Conservation (phyloP, 805 yeast species). For the Wickerhamomyces sydowiorum region DNA sequence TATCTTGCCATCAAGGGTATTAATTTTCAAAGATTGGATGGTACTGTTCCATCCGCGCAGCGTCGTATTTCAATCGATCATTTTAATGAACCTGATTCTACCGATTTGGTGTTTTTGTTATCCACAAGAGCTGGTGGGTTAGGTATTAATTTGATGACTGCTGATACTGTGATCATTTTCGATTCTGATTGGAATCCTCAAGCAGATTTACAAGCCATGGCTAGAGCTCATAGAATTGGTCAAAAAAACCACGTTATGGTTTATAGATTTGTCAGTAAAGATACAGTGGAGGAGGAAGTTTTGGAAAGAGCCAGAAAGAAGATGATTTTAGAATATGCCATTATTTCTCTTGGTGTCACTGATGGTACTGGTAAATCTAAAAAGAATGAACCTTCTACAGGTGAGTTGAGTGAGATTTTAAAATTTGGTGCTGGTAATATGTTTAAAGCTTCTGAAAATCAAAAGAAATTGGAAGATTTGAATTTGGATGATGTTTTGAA, state of each 20-base stretch:
- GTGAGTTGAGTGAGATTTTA: conserved; percentile 86
- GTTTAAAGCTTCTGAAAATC: conserved; percentile 95
- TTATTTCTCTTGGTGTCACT: conserved; percentile 91
- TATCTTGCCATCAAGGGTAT: conserved; percentile 83
- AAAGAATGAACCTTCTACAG: conserved; percentile 70
- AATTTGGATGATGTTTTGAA: conserved; percentile 92
- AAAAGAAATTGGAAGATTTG: conserved; percentile 90
- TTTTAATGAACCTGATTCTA: conserved; percentile 88
- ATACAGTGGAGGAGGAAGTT: conserved; percentile 96
- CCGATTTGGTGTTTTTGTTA: conserved; percentile 83
- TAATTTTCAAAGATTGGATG: conserved; percentile 89
- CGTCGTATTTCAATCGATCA: conserved; percentile 95
- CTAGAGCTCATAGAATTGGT: conserved; percentile 99
- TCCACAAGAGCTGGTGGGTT: conserved; percentile 98
- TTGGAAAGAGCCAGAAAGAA: conserved; percentile 94
- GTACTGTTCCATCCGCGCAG: conserved; percentile 92
- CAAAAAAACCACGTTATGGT: conserved; percentile 98
- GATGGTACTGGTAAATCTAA: conserved; percentile 47
- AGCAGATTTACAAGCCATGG: conserved; percentile 99
- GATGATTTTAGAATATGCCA: conserved; percentile 97
- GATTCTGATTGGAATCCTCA: conserved; percentile 99
- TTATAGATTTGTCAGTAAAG: conserved; percentile 95
- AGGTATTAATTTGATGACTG: conserved; percentile 98
- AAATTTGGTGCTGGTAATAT: conserved; percentile 98
- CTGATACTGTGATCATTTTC: conserved; percentile 96